Conservation (phyloP, 2,329 filamentous ascomycete species). For the Xylaria hypoxylon region DNA sequence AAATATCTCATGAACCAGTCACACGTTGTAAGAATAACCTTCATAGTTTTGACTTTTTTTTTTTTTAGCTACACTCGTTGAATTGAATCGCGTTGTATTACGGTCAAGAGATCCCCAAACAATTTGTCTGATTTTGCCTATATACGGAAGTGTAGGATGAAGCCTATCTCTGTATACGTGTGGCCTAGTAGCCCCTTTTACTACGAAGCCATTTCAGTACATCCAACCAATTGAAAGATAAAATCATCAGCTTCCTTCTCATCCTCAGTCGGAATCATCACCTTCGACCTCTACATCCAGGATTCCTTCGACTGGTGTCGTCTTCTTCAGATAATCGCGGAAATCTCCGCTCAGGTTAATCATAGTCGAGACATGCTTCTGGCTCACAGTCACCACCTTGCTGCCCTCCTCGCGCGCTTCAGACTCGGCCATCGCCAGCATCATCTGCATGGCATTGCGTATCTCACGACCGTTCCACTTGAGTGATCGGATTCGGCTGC, state of each 20-base stretch:
- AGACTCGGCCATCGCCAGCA: constrained; percentile 48
- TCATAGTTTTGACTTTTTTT: too few relatives aligned
- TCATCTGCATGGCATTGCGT: constrained; percentile 51
- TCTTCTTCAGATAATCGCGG: constrained; percentile 50
- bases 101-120: too few relatives aligned
- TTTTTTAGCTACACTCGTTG: too few relatives aligned
- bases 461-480: constrained; percentile 54
- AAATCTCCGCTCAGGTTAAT: constrained; percentile 55
- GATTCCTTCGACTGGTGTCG: constrained; percentile 30
- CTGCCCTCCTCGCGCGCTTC: constrained; percentile 46
- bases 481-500: constrained; percentile 49
- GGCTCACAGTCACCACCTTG: constrained; percentile 50
- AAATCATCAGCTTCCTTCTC: constrained; percentile 10
- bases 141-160: too few relatives aligned
- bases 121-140: too few relatives aligned
- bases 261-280: constrained; percentile 18
- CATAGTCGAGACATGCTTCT: constrained; percentile 52
- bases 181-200: too few relatives aligned
- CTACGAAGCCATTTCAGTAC: too few relatives aligned
- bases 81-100: too few relatives aligned
- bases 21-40: too few relatives aligned
- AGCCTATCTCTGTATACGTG: too few relatives aligned
- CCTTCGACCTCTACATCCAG: constrained; percentile 29
- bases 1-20: too few relatives aligned
- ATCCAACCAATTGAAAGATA: background rate